Base-by-base conservation (phyloP, 208 protist genomes). In the Paratrypanosoma confusum region DNA sequence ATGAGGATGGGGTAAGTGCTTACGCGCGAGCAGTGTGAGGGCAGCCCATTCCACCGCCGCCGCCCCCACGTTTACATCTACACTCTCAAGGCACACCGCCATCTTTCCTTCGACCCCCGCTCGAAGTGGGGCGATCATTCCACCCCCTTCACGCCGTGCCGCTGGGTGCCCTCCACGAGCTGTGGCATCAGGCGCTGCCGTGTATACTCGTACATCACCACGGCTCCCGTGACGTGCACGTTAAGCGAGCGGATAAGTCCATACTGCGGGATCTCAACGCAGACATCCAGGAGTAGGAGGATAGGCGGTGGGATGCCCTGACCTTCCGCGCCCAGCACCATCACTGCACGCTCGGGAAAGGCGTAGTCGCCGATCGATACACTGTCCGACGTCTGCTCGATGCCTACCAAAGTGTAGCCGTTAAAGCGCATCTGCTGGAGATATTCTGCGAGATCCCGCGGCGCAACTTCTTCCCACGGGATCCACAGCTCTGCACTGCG, bases 171-270 rank as follows among this genome's bases (percentile, higher is more conserved):
- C n/a, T n/a, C n/a, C 20, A 8, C 14, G 36, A n/a, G n/a, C n/a
- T n/a, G n/a, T n/a, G n/a, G n/a, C 84, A 93, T 89, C 16, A 76
- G 40, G 40, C 81, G 65, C 48, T 96, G 89, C 5, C 66, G 51
- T 29, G 83, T 89, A 67, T 93, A 96, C 59, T 93, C 83, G 55
- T 89, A 96, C 65, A 96, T 88, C 29, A 70, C 61, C 17, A 96
- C 72, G 10, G 81, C 76, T 21, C 79, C 83, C 7, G 81, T 87
- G 2, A 96, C 89, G 56, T 96, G 89, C 28, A 96, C 89, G 46
- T 96, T 96, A 14, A 94, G 60, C 3, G 80, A 93, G 32, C 83
- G 80, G 25, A 94, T 90, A 1, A 94, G 50, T 7, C 89, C 89
- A 40, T 82, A 91, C 59, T 96, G 89, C 27, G 89, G 85, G 27